A percentile compares a stretch with the other conserved stretches of the same genome.
Evolutionary conservation across 164 flowering plant species (phyloP).

Genomic region (Cinnamomum chago): DNA sequence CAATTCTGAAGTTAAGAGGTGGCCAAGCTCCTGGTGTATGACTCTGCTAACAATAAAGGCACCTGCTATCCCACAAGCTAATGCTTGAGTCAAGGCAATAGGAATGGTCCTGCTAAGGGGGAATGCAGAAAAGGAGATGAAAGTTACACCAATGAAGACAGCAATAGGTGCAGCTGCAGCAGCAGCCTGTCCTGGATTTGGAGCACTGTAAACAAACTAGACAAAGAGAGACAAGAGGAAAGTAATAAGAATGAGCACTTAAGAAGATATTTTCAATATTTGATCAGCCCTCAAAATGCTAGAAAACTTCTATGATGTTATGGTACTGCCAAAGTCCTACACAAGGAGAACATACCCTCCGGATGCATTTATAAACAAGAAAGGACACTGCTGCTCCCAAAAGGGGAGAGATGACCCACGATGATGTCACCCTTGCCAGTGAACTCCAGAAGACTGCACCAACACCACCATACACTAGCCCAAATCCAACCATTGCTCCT

Average conservation of each 20-base stretch:
- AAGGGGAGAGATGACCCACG: slow-evolving; percentile 94
- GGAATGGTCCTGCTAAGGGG: slow-evolving; percentile 70
- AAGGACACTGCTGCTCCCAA: slow-evolving; percentile 86
- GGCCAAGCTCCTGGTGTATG: slow-evolving; percentile 79
- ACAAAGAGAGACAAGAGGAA: slow-evolving; percentile 15
- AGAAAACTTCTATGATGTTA: not conserved
- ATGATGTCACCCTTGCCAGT: slow-evolving; percentile 79
- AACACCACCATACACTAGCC: slow-evolving; percentile 81
- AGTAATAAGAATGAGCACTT: not conserved
- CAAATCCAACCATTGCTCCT: slow-evolving; percentile 99
- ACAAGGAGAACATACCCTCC: slow-evolving; percentile 58
- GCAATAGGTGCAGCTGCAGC: slow-evolving; percentile 95
- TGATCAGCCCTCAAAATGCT: not conserved
- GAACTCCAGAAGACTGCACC: slow-evolving; percentile 98
- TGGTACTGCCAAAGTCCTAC: too few relatives aligned
- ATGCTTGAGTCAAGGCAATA: slow-evolving; percentile 63
- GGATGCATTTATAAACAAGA: slow-evolving; percentile 94
- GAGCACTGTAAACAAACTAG: slow-evolving; percentile 97
- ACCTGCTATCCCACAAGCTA: slow-evolving; percentile 68
- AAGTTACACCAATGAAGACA: slow-evolving; percentile 79
- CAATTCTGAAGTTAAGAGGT: slow-evolving; percentile 45
- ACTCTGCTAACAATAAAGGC: slow-evolving; percentile 61
- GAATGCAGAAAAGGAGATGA: slow-evolving; percentile 75
- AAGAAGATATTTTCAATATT: not conserved
- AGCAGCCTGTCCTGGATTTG: slow-evolving; percentile 94